phyloP scores from a whole-genome alignment of 129 eudicot genomes.

The Pulicaria dysenterica region DNA sequence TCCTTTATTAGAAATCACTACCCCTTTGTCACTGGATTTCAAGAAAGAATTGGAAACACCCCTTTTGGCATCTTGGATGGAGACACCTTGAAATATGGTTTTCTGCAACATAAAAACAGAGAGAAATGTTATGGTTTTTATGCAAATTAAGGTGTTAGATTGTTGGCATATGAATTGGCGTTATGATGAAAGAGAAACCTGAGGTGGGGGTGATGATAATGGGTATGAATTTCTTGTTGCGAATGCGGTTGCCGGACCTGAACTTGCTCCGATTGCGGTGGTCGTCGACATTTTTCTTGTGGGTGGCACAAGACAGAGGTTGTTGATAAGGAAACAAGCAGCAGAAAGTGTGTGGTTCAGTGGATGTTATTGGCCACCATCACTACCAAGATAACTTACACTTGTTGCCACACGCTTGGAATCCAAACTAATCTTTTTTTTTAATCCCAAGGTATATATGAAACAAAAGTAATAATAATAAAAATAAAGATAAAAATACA shows the following conservation, averaged over 20 bases:
- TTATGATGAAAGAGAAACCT: not conserved
- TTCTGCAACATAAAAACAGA: conserved; percentile 46
- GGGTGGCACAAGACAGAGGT: conserved; percentile 23
- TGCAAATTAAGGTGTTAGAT: not conserved
- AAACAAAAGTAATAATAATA: too few species aligned
- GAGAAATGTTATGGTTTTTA: not conserved
- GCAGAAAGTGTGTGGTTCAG: conserved; percentile 10
- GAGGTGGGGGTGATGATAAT: conserved; percentile 10
- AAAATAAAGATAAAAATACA: too few species aligned
- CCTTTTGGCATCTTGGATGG: conserved; percentile 68
- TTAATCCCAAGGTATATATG: too few species aligned
- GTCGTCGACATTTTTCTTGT: conserved; percentile 33
- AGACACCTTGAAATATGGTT: conserved; percentile 71
- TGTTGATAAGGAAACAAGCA: not conserved
- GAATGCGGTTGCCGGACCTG: conserved; percentile 25
- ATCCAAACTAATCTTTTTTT: not conserved
- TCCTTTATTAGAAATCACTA: conserved; percentile 6
- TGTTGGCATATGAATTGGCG: not conserved
- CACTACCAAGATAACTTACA: conserved; percentile 29
- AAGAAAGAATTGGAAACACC: conserved; percentile 41
- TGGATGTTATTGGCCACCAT: conserved; percentile 30
- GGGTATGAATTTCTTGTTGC: conserved; percentile 19
- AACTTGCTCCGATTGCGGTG: conserved; percentile 13
- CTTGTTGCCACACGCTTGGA: conserved; percentile 31
- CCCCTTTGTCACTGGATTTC: conserved; percentile 11